Percentiles rank a stretch among this genome's conserved stretches.
These are phyloP conservation scores for Volvariella volvacea DNA, from an alignment of 1,284 basidiomycete species.

Conservation along the genomic window DNA sequence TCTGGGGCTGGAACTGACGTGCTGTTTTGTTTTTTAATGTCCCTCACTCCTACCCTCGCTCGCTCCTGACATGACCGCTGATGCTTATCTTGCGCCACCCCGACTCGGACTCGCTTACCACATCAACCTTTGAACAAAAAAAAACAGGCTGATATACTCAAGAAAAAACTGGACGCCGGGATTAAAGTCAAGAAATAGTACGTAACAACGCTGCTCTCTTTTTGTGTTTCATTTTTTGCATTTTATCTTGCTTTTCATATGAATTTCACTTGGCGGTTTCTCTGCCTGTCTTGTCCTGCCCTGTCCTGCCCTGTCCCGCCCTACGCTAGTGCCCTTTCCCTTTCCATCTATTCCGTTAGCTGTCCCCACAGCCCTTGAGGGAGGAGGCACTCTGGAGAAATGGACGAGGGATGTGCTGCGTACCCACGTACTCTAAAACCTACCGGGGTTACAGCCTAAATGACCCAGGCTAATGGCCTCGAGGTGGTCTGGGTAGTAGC, in stretches of 20 bases:
- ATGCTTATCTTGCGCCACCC: too few relatives aligned
- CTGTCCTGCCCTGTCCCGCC: neutral
- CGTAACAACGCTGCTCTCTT: slow-evolving; percentile 18
- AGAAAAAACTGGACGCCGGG: slow-evolving; percentile 60
- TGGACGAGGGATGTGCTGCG: too few relatives aligned
- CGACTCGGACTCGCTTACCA: too few relatives aligned
- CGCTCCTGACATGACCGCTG: too few relatives aligned
- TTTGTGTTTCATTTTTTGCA: neutral
- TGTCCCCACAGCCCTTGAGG: neutral
- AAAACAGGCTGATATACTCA: slow-evolving; percentile 75
- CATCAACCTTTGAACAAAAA: too few relatives aligned
- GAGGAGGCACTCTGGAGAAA: too few relatives aligned
- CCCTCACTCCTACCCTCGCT: too few relatives aligned
- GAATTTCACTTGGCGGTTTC: neutral
- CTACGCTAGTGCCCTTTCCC: neutral
- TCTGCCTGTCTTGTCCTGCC: neutral
- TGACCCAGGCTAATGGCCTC: too few relatives aligned
- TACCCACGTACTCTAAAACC: too few relatives aligned
- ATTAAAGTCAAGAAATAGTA: slow-evolving; percentile 74
- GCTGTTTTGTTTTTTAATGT: too few relatives aligned
- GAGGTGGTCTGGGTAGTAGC: too few relatives aligned
- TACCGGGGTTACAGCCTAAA: too few relatives aligned
- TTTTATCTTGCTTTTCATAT: slow-evolving; percentile 4
- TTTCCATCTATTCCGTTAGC: neutral
- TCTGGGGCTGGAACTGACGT: neutral